Evolutionary conservation across 1,139 yeast species (phyloP).

Genomic region (Geotrichum candidum): DNA sequence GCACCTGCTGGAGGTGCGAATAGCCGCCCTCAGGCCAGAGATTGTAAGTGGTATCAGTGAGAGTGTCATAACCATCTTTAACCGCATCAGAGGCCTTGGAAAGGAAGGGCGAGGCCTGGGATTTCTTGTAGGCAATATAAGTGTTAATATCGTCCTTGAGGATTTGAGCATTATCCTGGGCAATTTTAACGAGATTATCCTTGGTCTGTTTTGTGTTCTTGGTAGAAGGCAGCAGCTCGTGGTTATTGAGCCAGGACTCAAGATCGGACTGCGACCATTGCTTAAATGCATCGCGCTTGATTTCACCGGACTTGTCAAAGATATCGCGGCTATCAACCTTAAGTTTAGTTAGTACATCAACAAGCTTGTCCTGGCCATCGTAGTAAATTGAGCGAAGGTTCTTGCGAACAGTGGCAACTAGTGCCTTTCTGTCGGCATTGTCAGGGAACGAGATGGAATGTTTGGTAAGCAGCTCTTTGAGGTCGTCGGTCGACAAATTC

Average conservation of each 20-base stretch:
- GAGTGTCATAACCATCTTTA: not conserved
- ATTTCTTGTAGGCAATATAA: conserved; percentile 3
- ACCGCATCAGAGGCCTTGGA: conserved; percentile 12
- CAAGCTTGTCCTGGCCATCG: conserved; percentile 5
- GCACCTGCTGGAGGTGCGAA: conserved; percentile 9
- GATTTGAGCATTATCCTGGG: conserved; percentile 2
- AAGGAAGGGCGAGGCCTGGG: conserved; percentile 6
- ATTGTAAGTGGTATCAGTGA: conserved; percentile 6
- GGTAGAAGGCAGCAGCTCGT: conserved; percentile 3
- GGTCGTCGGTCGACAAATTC: conserved; percentile 3
- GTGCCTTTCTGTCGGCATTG: conserved; percentile 1
- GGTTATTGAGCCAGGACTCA: conserved; percentile 10
- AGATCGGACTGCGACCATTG: conserved; percentile 13
- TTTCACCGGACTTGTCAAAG: conserved; percentile 11
- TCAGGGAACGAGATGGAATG: conserved; percentile 3
- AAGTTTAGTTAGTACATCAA: not conserved
- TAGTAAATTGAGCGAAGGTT: conserved; percentile 11
- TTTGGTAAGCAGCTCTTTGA: conserved; percentile 2
- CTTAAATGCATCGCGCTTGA: conserved; percentile 3
- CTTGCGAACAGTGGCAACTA: conserved; percentile 7
- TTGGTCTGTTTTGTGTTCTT: not conserved
- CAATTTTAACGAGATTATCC: conserved; percentile 11
- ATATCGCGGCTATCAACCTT: conserved; percentile 8
- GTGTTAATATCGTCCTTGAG: conserved; percentile 9
- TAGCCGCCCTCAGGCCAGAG: conserved; percentile 8